Percentiles rank a stretch among this genome's conserved stretches.
Evolutionary conservation across 2,329 filamentous ascomycete genomes (phyloP).

Genomic region (Phyllosticta ampelicida): DNA sequence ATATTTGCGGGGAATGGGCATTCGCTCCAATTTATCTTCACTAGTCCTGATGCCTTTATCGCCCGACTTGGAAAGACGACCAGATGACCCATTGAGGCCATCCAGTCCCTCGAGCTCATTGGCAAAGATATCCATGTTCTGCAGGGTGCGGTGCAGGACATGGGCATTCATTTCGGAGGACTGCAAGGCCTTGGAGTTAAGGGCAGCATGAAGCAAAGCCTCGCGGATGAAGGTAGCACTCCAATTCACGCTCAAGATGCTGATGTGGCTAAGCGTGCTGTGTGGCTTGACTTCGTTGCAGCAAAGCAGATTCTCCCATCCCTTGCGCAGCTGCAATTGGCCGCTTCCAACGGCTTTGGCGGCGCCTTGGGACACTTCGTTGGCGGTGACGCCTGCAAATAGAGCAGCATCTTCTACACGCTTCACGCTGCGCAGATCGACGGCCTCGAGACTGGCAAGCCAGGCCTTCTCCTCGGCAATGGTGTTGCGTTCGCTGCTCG

Average conservation of each 20-base stretch:
- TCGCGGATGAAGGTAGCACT: constrained; percentile 25
- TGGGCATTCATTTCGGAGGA: background rate
- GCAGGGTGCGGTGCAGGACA: background rate
- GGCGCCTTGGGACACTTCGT: constrained; percentile 17
- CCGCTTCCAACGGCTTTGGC: constrained; percentile 19
- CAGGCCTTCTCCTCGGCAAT: constrained; percentile 27
- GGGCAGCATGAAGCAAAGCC: background rate
- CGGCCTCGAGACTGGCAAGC: constrained; percentile 24
- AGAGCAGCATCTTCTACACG: constrained; percentile 30
- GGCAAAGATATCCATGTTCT: constrained; percentile 14
- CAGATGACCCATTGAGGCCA: constrained; percentile 17
- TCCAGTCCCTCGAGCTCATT: constrained; percentile 26
- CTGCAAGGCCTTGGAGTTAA: background rate
- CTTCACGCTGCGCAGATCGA: constrained; percentile 32
- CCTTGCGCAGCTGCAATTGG: constrained; percentile 26
- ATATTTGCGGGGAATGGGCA: constrained; percentile 15
- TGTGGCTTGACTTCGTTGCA: background rate
- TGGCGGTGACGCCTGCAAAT: constrained; percentile 27
- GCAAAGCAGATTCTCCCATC: constrained; percentile 25
- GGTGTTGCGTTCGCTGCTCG: constrained; percentile 19
- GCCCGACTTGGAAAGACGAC: constrained; percentile 13
- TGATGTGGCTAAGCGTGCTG: background rate
- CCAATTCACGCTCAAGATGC: constrained; percentile 39
- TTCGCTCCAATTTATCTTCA: constrained; percentile 27
- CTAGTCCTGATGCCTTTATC: constrained; percentile 27